Base-by-base conservation (phyloP, 805 yeast species). In the Wickerhamomyces chambardii region DNA sequence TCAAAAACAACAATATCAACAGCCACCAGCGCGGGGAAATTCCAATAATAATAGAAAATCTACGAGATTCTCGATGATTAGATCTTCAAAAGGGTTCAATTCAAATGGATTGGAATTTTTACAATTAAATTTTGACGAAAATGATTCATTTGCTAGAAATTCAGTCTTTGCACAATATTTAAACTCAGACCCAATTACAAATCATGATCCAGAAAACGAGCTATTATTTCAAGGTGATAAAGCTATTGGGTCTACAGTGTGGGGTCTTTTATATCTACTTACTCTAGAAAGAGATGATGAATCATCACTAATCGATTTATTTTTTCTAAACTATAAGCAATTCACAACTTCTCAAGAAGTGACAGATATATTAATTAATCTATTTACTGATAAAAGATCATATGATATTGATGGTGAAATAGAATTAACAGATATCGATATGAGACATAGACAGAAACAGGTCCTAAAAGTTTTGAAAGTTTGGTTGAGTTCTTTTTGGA, bases 401-500 rank as follows among this genome's bases (percentile, higher is more conserved):
- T 46, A 53, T 8, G 46, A 55, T 10, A 49, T 57, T 8, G 45
- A 46, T 39, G 66, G 60, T 26, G 46, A 48, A 29, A 44, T 48
- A 11, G 59, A 58, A 43, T 34, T 48, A 16, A 40, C 58, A 43
- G 63, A 68, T 38, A 61, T 70, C 15, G 60, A 68, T 43, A 43
- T 74, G 28, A 75, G 71, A 47, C 77, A 68, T 42, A 68, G 92
- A 53, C 63, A 90, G 50, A 73, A 75, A 41, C 58, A 81, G 32
- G 76, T 86, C 28, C 75, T 80, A 44, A 74, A 72, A 43, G 66
- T 81, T 54, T 73, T 87, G 51, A 83, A 77, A 53, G 63, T 74
- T 26, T 90, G 98, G 98, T 60, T 90, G 55, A 95, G 86, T 55
- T 79, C 92, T 34, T 87, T 82, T 53, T 90, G 96, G 96, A 74